Evolutionary conservation across 305 asterid species (phyloP), one percentile per base, ranked within the genome.

Genomic region (Ilex paraguariensis): DNA sequence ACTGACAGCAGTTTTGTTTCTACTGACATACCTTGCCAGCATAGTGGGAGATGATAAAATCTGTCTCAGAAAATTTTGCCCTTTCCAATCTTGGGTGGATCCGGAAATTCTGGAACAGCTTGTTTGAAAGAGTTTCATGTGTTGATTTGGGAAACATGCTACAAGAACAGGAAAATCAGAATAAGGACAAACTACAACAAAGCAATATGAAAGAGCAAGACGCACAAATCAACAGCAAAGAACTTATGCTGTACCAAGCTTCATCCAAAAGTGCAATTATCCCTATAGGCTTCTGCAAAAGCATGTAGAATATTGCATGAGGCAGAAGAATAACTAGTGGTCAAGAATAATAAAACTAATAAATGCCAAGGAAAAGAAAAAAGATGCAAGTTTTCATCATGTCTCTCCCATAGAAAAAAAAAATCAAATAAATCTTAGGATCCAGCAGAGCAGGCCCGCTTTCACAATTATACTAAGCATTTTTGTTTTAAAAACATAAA

Each of bases 91-190:
- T 86, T 59, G 66, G 82, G 78, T 93, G 99, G 45, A 80, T 69
- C 59, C 79, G 83, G 65, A 93, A 85, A 81, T 90, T 82, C 78
- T 71, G 94, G 83, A 90, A 90, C 67, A 93, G 79, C 90, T 82
- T 90, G 82, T 87, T 90, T 48, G 99, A 79, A 79, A 93, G 90
- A 63, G 99, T 87, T 77, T 81, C 86, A 57, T 90, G 97, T 5
- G 99, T 93, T 69, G 99, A 93, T 75, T 85, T 93, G 0, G 99
- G 99, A 67, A 93, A 93, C 99, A 93, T 90, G 84, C 99, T 93
- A 83, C 85, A 85, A 31, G 64, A 21, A 48, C 42, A 62, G 55
- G 56, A 61, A 79, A 65, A 56, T 21, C 31, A 56, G 60, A 60
- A 69, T 73, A 72, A 69, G 66, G 66, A 75, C 60, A 70, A 64